Percentiles rank a stretch among this genome's conserved stretches.
Evolutionary conservation across 306 rosid species (phyloP).

Genomic region (Fagus sylvatica): DNA sequence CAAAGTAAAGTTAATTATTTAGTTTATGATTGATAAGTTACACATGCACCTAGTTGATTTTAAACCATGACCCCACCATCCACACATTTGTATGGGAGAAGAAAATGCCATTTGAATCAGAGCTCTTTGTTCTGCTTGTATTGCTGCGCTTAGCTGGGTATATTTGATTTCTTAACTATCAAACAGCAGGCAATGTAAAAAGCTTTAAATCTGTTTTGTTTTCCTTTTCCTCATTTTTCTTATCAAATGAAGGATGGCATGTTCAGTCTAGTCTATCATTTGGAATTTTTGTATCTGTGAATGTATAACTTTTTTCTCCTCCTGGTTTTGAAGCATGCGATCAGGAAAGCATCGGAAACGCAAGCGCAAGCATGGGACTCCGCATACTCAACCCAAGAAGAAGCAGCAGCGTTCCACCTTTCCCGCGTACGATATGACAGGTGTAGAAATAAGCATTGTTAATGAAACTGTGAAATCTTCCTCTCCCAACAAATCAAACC

Average conservation of each 20-base stretch:
- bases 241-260: neutral
- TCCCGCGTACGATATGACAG: conserved; percentile 49
- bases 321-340: conserved; percentile 47
- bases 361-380: conserved; percentile 56
- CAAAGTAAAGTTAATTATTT: neutral
- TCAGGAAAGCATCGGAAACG: conserved; percentile 59
- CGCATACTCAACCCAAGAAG: conserved; percentile 60
- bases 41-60: too few relatives aligned
- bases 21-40: too few relatives aligned
- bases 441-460: conserved; percentile 32
- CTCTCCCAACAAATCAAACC: conserved; percentile 32
- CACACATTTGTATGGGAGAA: too few relatives aligned
- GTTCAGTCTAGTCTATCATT: neutral
- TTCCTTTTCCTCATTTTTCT: neutral
- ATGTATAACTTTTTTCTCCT: conserved; percentile 12
- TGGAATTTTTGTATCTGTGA: neutral
- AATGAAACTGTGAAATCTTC: conserved; percentile 43
- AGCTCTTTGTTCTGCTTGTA: too few relatives aligned
- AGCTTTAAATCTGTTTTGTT: neutral
- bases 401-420: conserved; percentile 61
- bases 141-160: neutral
- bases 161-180: neutral
- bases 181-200: neutral
- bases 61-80: too few relatives aligned
- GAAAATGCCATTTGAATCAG: too few relatives aligned